Base-by-base conservation (phyloP, 2,329 filamentous ascomycete species). In the Biscogniauxia mediterranea region DNA sequence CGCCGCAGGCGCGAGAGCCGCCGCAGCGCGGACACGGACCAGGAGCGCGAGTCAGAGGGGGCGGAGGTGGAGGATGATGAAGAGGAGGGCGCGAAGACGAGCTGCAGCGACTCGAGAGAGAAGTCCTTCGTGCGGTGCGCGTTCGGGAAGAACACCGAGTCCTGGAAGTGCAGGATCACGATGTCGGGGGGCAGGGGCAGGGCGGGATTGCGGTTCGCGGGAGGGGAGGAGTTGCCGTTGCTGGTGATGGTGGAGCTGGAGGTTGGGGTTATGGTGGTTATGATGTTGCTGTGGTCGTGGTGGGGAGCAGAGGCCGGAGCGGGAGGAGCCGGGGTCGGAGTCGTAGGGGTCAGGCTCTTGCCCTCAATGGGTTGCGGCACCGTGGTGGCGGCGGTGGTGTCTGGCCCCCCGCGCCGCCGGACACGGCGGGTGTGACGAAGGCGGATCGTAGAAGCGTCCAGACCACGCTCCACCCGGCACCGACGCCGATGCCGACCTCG, bases 391-490 rank as follows among this genome's bases (percentile, higher is more conserved):
- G 3, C 2, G 28, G 11, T 13, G 28, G 3, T 8, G 28, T 9
- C 7, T 32, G 28, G 5, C 23, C 23, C 23, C 23, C 23, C 23
- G 23, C 23, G 23, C 23, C 23, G 23, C 23, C 59, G n/a, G 59
- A 56, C 3, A 65, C 62, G 46, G 26, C 49, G 6, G 72, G 61
- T 28, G 62, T 69, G 7, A 68, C 67, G 70, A 89, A 88, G 1
- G 84, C 83, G n/a, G 83, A 79, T 2, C 83, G 81, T 0, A 88
- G 77, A 1, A 89, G 75, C 26, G 84, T 80, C 70, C 86, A 87
- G 59, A 85, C 81, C 32, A 89, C 82, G 68, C 83, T 88, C 80
- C 89, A 90, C 7, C 81, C 85, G 0, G 88, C 85, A 1, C 85
- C 81, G 20, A 76, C 75, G 20, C 79, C 85, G 51, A 89, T 86